Base-by-base conservation (phyloP, 768 basidiomycete species). In the Tricholoma matsutake region DNA sequence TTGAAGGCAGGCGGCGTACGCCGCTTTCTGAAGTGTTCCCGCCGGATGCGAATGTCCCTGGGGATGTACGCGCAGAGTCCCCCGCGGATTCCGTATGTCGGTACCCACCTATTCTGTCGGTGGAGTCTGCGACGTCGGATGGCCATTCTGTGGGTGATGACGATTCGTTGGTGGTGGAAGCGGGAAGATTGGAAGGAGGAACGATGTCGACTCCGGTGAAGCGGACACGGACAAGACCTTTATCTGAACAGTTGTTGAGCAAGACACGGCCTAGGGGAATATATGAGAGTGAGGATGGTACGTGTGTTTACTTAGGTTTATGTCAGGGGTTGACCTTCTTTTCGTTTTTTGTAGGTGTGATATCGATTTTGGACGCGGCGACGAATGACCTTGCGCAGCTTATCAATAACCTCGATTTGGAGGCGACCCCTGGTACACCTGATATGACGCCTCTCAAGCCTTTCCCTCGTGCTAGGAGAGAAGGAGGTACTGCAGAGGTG, bases 341-440 rank as follows among this genome's bases (percentile, higher is more conserved):
- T 62, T 47, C 35, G 9, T 43, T 59, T 16, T 39, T 41, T 10
- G 22, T 63, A 83, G 90, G 81, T 62, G 83, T 84, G 13, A 68
- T 91, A 1, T 89, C 86, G 0, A 81, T 91, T 31, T 75, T 92
- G n/a, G 88, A 88, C 63, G 89, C 89, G 0, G 91, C 89, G 0
- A 93, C 91, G 1, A 85, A 90, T 55, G 91, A 93, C 43, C 81
- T 94, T 3, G 91, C 88, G 0, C 83, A 84, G 58, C 76, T 94
- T 3, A 90, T 94, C 70, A 89, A 87, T 63, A 82, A 83, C n/a
- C 79, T 94, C n/a, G 89, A 92, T 64, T 77, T 94, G 3, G 85
- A 91, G 68, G 89, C 89, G 4, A 93, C 92, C 0, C 91, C 91
- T 0, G 77, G 78, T 2, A 83, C 81, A 1, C 78, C 81, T 1